Evolutionary conservation across 306 rosid species (phyloP), one percentile per base, ranked within the genome.

Genomic region (Vicia sativa): DNA sequence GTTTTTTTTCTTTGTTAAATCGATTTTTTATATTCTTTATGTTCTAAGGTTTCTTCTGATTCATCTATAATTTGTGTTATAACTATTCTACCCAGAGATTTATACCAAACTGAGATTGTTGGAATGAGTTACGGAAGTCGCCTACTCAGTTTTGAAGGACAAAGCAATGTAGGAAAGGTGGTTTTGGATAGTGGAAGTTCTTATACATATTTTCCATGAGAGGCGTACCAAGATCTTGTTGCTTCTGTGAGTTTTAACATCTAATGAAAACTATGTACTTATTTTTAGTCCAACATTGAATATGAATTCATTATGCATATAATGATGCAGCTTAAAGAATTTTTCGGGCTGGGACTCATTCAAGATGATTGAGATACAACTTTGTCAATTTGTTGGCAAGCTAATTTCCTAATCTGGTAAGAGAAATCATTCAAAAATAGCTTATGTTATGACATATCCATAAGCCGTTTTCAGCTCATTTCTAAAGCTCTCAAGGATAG

Each of bases 131-230:
- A 87, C 60, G 91, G 96, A 74, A 87, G 75, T 64, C 82, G 62
- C 12, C 62, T 45, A 15, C 89, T 83, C 53, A 74, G 81, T 66
- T 77, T 77, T 5, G 83, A 79, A 61, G 84, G 80, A 34, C 49
- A 78, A 67, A 65, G 82, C 69, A 76, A 68, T 69, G 74, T 21
- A 6, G 84, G 80, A 49, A 86, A 74, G 31, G 79, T 81, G 59
- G 74, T 90, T 71, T 87, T 90, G 23, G 96, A 90, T 73, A 90
- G 86, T 67, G 96, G 96, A 69, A 87, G 95, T 64, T 90, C 96
- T 60, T 90, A 85, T 69, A 87, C 96, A 1, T 90, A 87, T 81
- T 90, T 90, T 70, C 28, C 87, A 7, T 81, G 79, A 75, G 80
- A 78, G 70, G 83, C 89, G 26, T 90, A 87, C 81, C 49, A 62